Percentiles rank a stretch among this genome's conserved stretches.
phyloP scores from a whole-genome alignment of 2,329 filamentous ascomycete species.

The Akanthomyces uredinophilus region DNA sequence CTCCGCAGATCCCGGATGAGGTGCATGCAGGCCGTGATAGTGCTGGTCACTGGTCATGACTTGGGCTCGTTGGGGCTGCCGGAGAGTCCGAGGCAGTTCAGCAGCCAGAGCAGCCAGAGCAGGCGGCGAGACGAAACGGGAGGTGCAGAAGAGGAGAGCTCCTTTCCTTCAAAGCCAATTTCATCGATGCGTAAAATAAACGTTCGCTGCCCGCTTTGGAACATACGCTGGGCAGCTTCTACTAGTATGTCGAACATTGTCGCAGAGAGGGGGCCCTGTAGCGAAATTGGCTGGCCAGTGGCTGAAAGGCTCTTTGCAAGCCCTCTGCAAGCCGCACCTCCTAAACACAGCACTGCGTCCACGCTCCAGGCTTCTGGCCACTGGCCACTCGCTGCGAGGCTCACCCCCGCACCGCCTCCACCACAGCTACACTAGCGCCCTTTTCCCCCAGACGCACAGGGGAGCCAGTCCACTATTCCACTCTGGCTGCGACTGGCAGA shows the following conservation, averaged over 20 bases:
- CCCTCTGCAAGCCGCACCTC: neutral
- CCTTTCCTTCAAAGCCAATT: too few relatives aligned
- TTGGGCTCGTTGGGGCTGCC: neutral
- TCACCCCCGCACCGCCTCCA: slow-evolving; percentile 8
- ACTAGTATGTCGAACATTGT: neutral
- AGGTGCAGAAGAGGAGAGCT: too few relatives aligned
- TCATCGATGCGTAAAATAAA: too few relatives aligned
- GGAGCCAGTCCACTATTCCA: slow-evolving; percentile 4
- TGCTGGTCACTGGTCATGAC: neutral
- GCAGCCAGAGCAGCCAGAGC: neutral
- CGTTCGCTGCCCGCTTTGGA: too few relatives aligned
- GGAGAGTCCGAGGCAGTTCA: neutral
- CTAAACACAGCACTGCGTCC: neutral
- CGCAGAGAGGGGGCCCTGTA: too few relatives aligned
- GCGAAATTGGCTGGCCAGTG: neutral
- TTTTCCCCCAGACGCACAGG: slow-evolving; percentile 9
- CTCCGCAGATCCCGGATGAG: neutral
- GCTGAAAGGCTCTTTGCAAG: neutral
- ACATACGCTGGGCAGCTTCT: neutral
- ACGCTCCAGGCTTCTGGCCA: neutral
- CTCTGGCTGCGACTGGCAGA: neutral
- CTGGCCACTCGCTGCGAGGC: neutral
- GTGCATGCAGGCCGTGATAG: neutral
- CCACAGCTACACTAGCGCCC: slow-evolving; percentile 8
- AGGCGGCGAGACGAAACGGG: too few relatives aligned